Evolutionary conservation across 768 basidiomycete genomes (phyloP).

Genomic region (Tylopilus subfusipes): DNA sequence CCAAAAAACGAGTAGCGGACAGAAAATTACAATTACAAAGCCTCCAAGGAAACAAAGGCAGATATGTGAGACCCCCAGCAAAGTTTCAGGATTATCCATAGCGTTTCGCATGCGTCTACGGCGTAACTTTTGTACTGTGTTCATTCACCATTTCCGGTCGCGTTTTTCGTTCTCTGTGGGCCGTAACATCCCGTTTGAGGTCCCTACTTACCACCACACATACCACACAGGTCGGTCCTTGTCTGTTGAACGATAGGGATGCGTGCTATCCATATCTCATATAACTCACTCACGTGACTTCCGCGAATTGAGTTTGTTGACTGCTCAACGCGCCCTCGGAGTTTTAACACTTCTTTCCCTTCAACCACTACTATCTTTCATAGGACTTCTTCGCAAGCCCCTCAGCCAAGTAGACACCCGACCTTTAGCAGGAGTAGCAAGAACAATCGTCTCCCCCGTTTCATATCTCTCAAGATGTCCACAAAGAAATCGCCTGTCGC

Average conservation of each 20-base stretch:
- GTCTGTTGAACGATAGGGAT: slow-evolving; percentile 9
- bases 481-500: slow-evolving; percentile 45
- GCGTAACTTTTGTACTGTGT: slow-evolving; percentile 16
- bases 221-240: background rate
- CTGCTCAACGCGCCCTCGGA: slow-evolving; percentile 40
- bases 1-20: slow-evolving; percentile 29
- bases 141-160: background rate
- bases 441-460: slow-evolving; percentile 7
- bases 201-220: slow-evolving; percentile 3
- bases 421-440: slow-evolving; percentile 16
- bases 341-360: slow-evolving; percentile 39
- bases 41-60: slow-evolving; percentile 15
- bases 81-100: slow-evolving; percentile 14
- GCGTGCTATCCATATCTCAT: slow-evolving; percentile 28
- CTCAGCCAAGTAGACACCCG: slow-evolving; percentile 13
- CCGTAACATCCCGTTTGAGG: slow-evolving; percentile 10
- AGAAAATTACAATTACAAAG: slow-evolving; percentile 25
- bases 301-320: slow-evolving; percentile 39
- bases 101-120: slow-evolving; percentile 14
- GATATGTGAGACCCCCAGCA: slow-evolving; percentile 14
- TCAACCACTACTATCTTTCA: slow-evolving; percentile 48
- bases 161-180: slow-evolving; percentile 18
- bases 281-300: slow-evolving; percentile 35
- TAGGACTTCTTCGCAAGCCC: slow-evolving; percentile 21
- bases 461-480: slow-evolving; percentile 27